These are phyloP conservation scores for Aschersonia sp. DNA, from an alignment of 2,329 filamentous ascomycete genomes.

Conservation along the genomic window DNA sequence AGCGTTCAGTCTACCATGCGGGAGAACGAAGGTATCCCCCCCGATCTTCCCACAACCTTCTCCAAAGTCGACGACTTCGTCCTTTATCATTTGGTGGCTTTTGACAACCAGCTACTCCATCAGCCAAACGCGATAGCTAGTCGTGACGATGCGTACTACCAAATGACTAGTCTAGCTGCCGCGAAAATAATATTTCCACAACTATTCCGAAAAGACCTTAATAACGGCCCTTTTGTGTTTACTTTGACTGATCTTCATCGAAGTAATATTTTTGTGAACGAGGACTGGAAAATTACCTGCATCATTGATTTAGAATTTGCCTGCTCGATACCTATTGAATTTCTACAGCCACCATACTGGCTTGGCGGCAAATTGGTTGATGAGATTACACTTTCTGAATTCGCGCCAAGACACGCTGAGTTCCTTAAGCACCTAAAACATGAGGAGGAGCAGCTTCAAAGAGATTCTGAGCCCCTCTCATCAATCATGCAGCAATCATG, in stretches of 20 bases:
- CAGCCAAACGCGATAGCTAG: constrained; percentile 8
- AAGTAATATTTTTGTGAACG: constrained; percentile 19
- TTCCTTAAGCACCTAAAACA: constrained; percentile 2
- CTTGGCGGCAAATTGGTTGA: constrained; percentile 16
- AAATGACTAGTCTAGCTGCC: constrained; percentile 7
- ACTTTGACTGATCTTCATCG: constrained; percentile 15
- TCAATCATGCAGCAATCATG: constrained; percentile 5
- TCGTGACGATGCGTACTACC: constrained; percentile 4
- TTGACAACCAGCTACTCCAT: constrained; percentile 7
- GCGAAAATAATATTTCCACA: constrained; percentile 5
- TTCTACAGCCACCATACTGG: constrained; percentile 6
- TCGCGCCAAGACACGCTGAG: constrained; percentile 1
- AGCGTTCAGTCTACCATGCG: constrained; percentile 4
- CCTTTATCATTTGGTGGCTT: constrained; percentile 5
- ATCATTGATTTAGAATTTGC: constrained; percentile 18
- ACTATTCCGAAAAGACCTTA: constrained; percentile 9
- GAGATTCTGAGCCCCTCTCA: constrained; percentile 3
- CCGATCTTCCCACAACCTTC: constrained; percentile 5
- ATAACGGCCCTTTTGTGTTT: constrained; percentile 13
- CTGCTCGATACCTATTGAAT: constrained; percentile 14
- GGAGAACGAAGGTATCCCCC: constrained; percentile 7
- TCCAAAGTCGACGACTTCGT: constrained; percentile 6
- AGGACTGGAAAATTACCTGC: constrained; percentile 17
- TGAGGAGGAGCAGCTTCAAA: constrained; percentile 4
- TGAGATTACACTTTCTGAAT: constrained; percentile 1